Base-by-base conservation (phyloP, 305 asterid species). In the Salvia sclarea region DNA sequence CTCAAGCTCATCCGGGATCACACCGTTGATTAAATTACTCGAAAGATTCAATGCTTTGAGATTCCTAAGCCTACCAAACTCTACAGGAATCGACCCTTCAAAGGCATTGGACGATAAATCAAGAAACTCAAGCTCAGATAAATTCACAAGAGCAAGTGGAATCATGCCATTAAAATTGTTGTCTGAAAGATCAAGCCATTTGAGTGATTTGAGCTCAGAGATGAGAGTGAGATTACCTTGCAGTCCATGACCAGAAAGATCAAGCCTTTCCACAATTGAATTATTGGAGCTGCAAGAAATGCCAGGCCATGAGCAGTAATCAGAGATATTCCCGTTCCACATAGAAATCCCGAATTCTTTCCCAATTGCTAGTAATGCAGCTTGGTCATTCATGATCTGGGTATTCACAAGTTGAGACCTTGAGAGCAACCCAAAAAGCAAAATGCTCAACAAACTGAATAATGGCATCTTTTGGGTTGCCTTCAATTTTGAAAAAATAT, bases 41-140 rank as follows among this genome's bases (percentile, higher is more conserved):
- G 99, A 94, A 60, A 94, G 80, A 72, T 94, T 94, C 64, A 94
- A 71, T 17, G 90, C 84, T 73, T 59, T 80, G 60, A 94, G 86
- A 62, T 71, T 82, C 58, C 67, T 73, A 22, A 94, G 89, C 61
- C 72, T 79, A 25, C 89, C 89, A 17, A 94, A 66, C 68, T 86
- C 95, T 3, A 73, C 22, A 64, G 99, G 99, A 30, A 94, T 78
- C 6, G 84, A 69, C 68, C 92, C 87, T 11, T 40, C 85, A 70
- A 94, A 88, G 62, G 73, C 77, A 53, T 94, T 94, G 75, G 84
- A 89, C 0, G 99, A 91, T 31, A 94, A 86, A 88, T 94, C 98
- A 74, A 94, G 99, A 86, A 83, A 85, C 73, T 87, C 88, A 72
- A 94, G 97, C 72, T 78, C 76, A 41, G 86, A 71, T 64, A 94